Evolutionary conservation across 192 early-diverging fungal genomes (phyloP), one percentile per base, ranked within the genome.

Genomic region (Entomortierella chlamydospora): DNA sequence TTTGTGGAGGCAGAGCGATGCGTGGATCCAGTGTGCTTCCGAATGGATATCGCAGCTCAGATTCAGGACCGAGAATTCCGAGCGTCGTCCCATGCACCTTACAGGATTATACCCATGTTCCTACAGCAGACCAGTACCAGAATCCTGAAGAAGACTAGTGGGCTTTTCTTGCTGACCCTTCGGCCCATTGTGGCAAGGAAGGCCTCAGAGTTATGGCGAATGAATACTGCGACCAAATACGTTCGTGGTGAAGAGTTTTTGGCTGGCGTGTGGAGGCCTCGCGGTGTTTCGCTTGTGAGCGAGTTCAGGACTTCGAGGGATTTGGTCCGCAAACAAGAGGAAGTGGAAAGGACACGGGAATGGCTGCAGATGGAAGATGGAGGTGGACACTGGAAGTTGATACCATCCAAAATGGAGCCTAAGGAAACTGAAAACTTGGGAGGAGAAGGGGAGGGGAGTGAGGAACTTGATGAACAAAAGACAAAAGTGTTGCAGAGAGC

Each of bases 201-300:
- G 26, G 82, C 87, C 10, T 83, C 82, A 9, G 87, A 89, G 33
- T 63, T 94, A 20, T 94, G 93, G 93, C 73, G 93, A 9, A 73
- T 91, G 49, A 92, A 92, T 72, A 92, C 90, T 4, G 89, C 87
- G 4, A 79, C 83, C 22, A 90, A 92, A 59, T 91, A 91, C 71
- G 87, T 94, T 23, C 84, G 90, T 7, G 93, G 93, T 30, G 90
- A 94, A 51, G 93, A 93, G 53, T 84, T 86, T 30, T 68, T 94
- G 58, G 54, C 45, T 4, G 85, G 86, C 0, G 66, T 77, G 1
- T 93, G 92, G 92, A 85, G 87, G 61, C 93, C 93, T 1, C 86
- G 92, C 11, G 90, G 92, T 25, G 87, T 94, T 4, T 88, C 85
- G 0, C 77, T 90, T 51, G 73, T 94, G 22, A 87, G 89, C 56